Percentiles rank a stretch among this genome's conserved stretches.
These are phyloP conservation scores for Annulohypoxylon moriforme DNA, from an alignment of 495 filamentous ascomycete species.

Conservation along the genomic window DNA sequence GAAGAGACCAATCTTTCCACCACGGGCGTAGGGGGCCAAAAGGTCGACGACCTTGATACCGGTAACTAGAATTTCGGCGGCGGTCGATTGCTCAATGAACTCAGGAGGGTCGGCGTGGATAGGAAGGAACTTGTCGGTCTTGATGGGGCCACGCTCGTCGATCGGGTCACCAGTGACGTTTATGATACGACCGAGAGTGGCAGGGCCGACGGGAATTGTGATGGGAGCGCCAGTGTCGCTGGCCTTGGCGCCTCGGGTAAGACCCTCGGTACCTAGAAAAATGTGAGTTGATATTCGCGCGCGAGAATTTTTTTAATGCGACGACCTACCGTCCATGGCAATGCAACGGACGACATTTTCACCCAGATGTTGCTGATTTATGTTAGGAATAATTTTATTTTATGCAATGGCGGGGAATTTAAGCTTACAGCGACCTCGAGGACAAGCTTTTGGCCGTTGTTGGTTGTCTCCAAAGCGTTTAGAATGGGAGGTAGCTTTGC, in stretches of 20 bases:
- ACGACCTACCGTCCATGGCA: conserved; percentile 98
- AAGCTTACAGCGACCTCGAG: conserved; percentile 94
- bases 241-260: conserved; percentile 86
- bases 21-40: conserved; percentile 98
- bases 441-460: conserved; percentile 93
- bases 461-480: conserved; percentile 91
- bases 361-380: conserved; percentile 93
- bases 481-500: conserved; percentile 96
- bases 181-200: conserved; percentile 98
- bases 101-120: conserved; percentile 94
- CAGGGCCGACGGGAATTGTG: conserved; percentile 95
- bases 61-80: conserved; percentile 95
- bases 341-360: conserved; percentile 99
- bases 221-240: conserved; percentile 94
- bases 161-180: conserved; percentile 99
- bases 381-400: conserved; percentile 52
- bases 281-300: conserved; percentile 44
- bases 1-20: conserved; percentile 99
- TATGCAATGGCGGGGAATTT: conserved; percentile 22
- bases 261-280: conserved; percentile 93
- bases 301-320: conserved; percentile 22
- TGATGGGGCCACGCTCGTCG: conserved; percentile 98
- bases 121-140: conserved; percentile 83
- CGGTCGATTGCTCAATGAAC: conserved; percentile 95
- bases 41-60: conserved; percentile 99